phyloP scores from a whole-genome alignment of 2,329 filamentous ascomycete genomes.

The Fusarium virguliforme region DNA sequence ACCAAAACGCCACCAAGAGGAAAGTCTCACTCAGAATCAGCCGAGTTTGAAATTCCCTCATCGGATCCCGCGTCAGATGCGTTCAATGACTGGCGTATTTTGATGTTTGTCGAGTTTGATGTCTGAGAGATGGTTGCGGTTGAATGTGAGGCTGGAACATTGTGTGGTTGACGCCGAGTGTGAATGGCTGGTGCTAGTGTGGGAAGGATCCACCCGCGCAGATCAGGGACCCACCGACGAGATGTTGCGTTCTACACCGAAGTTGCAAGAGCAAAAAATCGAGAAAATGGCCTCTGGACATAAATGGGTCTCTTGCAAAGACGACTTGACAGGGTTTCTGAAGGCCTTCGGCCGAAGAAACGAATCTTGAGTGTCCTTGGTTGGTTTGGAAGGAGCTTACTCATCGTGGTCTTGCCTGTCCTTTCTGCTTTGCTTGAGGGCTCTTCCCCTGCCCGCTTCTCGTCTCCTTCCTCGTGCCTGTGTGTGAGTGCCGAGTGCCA shows the following conservation, averaged over 20 bases:
- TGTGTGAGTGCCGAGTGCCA: neutral
- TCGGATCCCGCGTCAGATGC: neutral
- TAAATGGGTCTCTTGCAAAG: neutral
- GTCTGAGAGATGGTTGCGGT: conserved; percentile 14
- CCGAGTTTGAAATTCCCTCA: neutral
- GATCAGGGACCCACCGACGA: conserved; percentile 12
- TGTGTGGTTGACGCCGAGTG: conserved; percentile 15
- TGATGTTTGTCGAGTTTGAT: neutral
- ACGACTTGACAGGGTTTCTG: conserved; percentile 14
- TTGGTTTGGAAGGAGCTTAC: neutral
- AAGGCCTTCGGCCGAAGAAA: conserved; percentile 23
- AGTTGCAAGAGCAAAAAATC: neutral
- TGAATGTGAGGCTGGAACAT: neutral
- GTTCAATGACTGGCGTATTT: neutral
- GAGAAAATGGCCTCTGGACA: neutral
- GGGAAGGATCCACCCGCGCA: neutral
- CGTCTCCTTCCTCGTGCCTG: neutral
- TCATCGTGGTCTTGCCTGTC: neutral
- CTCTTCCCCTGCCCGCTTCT: neutral
- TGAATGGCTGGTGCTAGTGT: conserved; percentile 18
- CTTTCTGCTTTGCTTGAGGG: neutral
- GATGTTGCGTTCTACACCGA: neutral
- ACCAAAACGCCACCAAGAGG: conserved; percentile 1
- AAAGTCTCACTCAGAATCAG: neutral
- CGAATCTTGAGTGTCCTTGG: neutral